A percentile compares a stretch with the other conserved stretches of the same genome.
Evolutionary conservation across 176 grass and related monocot genomes (phyloP).

Genomic region (Lolium multiflorum): DNA sequence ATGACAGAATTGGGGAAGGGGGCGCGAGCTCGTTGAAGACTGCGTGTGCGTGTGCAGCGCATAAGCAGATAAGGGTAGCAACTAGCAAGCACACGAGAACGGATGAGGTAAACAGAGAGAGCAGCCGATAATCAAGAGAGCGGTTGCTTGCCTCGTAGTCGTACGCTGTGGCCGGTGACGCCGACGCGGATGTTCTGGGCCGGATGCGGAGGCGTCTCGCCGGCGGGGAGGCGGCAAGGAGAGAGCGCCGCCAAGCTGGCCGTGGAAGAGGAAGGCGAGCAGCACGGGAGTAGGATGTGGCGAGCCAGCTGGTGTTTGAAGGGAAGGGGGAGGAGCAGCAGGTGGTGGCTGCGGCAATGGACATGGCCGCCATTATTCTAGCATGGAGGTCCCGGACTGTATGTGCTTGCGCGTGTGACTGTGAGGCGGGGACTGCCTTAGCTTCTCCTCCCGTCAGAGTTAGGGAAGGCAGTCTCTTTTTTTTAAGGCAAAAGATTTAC

Average conservation of each 20-base stretch:
- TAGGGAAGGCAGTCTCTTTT: background rate
- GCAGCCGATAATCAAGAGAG: too few relatives aligned
- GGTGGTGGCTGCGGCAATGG: conserved; percentile 21
- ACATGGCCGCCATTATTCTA: conserved; percentile 26
- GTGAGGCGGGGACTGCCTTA: conserved; percentile 26
- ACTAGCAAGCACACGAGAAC: background rate
- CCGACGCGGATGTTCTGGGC: conserved; percentile 40
- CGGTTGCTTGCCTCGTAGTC: conserved; percentile 55
- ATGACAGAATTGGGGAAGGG: background rate
- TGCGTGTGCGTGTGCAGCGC: background rate
- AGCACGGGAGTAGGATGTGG: background rate
- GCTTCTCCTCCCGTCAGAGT: background rate
- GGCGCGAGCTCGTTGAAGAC: background rate
- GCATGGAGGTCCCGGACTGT: background rate
- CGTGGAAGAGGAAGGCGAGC: background rate
- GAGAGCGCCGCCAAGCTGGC: conserved; percentile 17
- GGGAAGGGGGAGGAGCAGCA: background rate
- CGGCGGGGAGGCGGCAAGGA: background rate
- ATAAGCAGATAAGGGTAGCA: conserved; percentile 21
- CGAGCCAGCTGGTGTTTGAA: background rate
- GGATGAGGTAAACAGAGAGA: background rate
- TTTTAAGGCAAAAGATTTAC: too few relatives aligned
- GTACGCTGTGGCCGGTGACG: conserved; percentile 22
- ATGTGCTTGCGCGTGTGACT: background rate
- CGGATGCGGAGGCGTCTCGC: conserved; percentile 25